These are phyloP conservation scores for Jasminum sambac DNA, from an alignment of 257 asterid genomes.

Conservation along the genomic window DNA sequence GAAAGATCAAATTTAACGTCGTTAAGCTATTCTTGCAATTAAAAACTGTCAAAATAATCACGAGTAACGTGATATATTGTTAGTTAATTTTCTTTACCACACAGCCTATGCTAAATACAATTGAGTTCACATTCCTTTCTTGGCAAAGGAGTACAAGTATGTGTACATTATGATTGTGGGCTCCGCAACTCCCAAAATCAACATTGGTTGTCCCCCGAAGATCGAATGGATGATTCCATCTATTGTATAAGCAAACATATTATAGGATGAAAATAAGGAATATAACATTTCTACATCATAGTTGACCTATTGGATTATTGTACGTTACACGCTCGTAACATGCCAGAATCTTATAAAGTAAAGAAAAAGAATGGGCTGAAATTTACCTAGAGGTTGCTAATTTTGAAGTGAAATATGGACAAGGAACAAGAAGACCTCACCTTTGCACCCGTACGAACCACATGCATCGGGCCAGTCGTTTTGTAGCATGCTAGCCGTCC, in stretches of 20 bases:
- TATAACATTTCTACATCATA: too few relatives aligned
- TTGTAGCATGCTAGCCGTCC: conserved; percentile 50
- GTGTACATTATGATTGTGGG: conserved; percentile 93
- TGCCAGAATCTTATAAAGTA: background rate
- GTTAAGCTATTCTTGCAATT: background rate
- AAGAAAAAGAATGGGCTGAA: background rate
- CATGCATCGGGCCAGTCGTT: conserved; percentile 46
- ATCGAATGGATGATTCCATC: conserved; percentile 82
- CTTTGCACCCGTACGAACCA: conserved; percentile 70
- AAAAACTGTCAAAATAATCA: background rate
- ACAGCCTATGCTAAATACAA: conserved; percentile 88
- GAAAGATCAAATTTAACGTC: background rate
- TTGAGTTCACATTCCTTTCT: conserved; percentile 55
- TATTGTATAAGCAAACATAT: conserved; percentile 26
- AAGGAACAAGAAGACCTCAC: conserved; percentile 30
- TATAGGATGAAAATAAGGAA: too few relatives aligned
- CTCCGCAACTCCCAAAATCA: conserved; percentile 94
- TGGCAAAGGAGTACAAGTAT: conserved; percentile 63
- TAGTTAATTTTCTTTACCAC: too few relatives aligned
- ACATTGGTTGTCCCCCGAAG: conserved; percentile 88
- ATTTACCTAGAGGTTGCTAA: background rate
- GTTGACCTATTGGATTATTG: too few relatives aligned
- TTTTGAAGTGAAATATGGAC: background rate
- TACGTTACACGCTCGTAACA: too few relatives aligned
- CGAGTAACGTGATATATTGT: background rate